Conservation (phyloP, 352 stramenopile species). For the Globisporangium sylvaticum region DNA sequence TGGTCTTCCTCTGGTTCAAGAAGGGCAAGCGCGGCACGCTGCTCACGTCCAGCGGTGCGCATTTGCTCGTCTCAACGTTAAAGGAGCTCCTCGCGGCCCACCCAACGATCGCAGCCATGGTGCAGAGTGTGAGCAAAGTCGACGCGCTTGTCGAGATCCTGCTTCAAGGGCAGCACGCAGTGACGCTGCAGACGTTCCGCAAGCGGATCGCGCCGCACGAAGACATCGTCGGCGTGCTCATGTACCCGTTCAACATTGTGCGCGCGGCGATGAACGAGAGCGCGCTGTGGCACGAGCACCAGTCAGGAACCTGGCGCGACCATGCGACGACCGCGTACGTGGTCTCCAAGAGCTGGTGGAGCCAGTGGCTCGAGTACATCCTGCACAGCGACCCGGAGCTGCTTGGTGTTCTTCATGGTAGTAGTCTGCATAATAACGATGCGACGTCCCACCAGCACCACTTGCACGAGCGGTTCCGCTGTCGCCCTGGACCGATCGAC, state of each 20-base stretch:
- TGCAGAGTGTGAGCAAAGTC: conserved; percentile 19
- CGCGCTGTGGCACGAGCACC: conserved; percentile 30
- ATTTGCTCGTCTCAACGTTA: conserved; percentile 32
- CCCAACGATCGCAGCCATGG: conserved; percentile 14
- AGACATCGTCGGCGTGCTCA: conserved; percentile 42
- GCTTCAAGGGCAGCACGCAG: conserved; percentile 17
- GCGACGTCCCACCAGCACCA: conserved; percentile 6
- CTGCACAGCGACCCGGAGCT: conserved; percentile 11
- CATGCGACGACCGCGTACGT: conserved; percentile 40
- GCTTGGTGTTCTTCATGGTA: not conserved
- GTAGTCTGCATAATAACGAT: not conserved
- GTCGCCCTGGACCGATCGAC: conserved; percentile 39
- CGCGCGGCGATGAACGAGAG: conserved; percentile 38
- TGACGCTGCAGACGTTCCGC: conserved; percentile 25
- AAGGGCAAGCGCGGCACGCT: conserved; percentile 13
- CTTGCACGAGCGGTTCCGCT: conserved; percentile 15
- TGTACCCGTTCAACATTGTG: conserved; percentile 60
- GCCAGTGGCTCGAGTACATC: conserved; percentile 43
- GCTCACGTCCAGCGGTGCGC: conserved; percentile 29
- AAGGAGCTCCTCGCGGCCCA: conserved; percentile 18
- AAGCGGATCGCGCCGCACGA: conserved; percentile 19
- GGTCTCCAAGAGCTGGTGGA: conserved; percentile 53
- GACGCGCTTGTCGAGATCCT: conserved; percentile 19
- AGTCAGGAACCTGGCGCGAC: conserved; percentile 33
- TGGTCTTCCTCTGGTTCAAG: conserved; percentile 62